Conservation (phyloP, 2,329 filamentous ascomycete species). For the Diaporthe ampelina region DNA sequence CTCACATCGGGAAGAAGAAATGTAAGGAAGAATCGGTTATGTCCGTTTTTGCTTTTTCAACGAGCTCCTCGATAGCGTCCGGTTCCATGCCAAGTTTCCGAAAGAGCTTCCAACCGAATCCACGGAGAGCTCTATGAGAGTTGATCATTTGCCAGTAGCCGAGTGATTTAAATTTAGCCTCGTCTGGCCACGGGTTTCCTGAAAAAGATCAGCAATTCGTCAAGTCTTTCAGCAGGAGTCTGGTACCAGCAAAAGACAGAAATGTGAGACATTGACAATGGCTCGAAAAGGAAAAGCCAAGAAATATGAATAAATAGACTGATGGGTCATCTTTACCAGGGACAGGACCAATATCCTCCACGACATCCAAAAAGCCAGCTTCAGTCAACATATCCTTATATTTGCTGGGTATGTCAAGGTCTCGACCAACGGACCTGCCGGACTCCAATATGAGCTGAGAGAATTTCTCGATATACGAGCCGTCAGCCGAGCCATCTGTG, state of each 20-base stretch:
- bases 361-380: conserved; percentile 50
- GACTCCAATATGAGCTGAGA: conserved; percentile 12
- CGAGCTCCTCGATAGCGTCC: conserved; percentile 46
- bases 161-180: conserved; percentile 45
- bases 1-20: conserved; percentile 47
- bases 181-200: conserved; percentile 51
- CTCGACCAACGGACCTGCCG: conserved; percentile 11
- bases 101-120: conserved; percentile 47
- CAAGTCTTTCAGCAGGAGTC: neutral
- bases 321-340: conserved; percentile 21
- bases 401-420: conserved; percentile 28
- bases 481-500: conserved; percentile 16
- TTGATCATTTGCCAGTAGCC: conserved; percentile 50
- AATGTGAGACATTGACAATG: no score
- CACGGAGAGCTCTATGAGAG: conserved; percentile 48
- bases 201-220: conserved; percentile 38
- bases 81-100: conserved; percentile 47
- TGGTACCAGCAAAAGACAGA: neutral
- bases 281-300: neutral
- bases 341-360: conserved; percentile 45
- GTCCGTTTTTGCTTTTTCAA: conserved; percentile 44
- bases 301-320: neutral
- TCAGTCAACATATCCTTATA: conserved; percentile 37
- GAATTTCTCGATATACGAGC: conserved; percentile 24
- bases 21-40: conserved; percentile 45